Conservation (phyloP, 495 filamentous ascomycete genomes). For the Friedmanniomyces simplex region DNA sequence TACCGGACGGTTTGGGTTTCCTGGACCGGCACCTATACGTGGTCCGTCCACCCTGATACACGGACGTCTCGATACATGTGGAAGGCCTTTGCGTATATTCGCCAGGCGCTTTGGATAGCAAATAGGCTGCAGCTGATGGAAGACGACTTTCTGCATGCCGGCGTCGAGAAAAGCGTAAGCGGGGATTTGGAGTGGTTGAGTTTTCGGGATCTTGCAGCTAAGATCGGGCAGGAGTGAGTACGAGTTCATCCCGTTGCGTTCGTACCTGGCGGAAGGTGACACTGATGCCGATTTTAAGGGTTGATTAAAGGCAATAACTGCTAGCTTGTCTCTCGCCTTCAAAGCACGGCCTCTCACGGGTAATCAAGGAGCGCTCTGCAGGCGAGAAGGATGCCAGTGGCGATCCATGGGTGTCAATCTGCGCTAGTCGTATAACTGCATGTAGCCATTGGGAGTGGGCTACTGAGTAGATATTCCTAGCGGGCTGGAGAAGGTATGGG, state of each 20-base stretch:
- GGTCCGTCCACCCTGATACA: no score
- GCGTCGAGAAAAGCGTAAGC: no score
- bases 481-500: conserved; percentile 26
- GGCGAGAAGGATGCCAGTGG: conserved; percentile 40
- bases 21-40: no score
- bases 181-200: background rate
- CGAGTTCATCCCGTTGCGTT: background rate
- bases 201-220: no score
- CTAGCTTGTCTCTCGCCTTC: conserved; percentile 57
- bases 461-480: conserved; percentile 65
- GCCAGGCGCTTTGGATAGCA: no score
- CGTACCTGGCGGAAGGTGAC: background rate
- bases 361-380: conserved; percentile 55
- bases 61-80: no score
- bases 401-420: conserved; percentile 40
- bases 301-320: no score
- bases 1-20: no score
- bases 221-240: no score
- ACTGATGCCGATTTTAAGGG: background rate
- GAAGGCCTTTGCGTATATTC: no score
- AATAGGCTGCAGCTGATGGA: no score
- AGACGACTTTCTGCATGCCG: no score
- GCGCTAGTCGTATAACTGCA: conserved; percentile 70
- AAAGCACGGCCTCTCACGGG: conserved; percentile 51
- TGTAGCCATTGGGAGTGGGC: conserved; percentile 47